These are phyloP conservation scores for Macrophomina pseudophaseolina DNA, from an alignment of 2,329 filamentous ascomycete genomes.

Conservation along the genomic window DNA sequence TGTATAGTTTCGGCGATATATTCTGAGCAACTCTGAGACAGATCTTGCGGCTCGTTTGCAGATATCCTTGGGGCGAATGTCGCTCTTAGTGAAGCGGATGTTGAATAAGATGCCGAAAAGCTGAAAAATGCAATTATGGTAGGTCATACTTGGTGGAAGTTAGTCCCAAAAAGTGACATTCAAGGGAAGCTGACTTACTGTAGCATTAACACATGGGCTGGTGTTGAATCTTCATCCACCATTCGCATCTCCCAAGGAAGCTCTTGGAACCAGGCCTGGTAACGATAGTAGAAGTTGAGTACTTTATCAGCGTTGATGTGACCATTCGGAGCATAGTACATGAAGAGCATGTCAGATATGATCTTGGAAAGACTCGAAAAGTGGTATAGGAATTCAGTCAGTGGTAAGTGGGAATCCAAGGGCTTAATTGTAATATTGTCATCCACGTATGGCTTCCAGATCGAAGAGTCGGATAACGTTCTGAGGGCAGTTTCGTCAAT, in stretches of 20 bases:
- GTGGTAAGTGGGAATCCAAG: not conserved
- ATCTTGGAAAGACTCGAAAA: slow-evolving; percentile 76
- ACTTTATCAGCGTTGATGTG: slow-evolving; percentile 68
- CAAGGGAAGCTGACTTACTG: slow-evolving; percentile 62
- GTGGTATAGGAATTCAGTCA: slow-evolving; percentile 62
- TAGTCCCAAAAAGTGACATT: not conserved
- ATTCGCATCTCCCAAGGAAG: slow-evolving; percentile 69
- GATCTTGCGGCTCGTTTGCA: not conserved
- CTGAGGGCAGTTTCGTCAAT: slow-evolving; percentile 50
- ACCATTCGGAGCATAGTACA: slow-evolving; percentile 72
- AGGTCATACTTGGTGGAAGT: not conserved
- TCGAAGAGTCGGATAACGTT: not conserved
- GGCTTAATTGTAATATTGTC: not conserved
- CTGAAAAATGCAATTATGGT: slow-evolving; percentile 8
- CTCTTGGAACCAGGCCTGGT: slow-evolving; percentile 72
- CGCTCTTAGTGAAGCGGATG: not conserved
- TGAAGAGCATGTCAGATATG: slow-evolving; percentile 72
- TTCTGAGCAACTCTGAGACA: slow-evolving; percentile 5
- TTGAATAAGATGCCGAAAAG: slow-evolving; percentile 9
- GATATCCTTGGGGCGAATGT: not conserved
- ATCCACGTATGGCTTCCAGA: slow-evolving; percentile 29
- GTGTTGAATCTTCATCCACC: slow-evolving; percentile 54
- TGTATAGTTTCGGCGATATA: not conserved
- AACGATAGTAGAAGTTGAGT: slow-evolving; percentile 69
- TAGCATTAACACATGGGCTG: slow-evolving; percentile 73